Evolutionary conservation across 2,329 filamentous ascomycete species (phyloP).

Genomic region (Microdochium bolleyi): DNA sequence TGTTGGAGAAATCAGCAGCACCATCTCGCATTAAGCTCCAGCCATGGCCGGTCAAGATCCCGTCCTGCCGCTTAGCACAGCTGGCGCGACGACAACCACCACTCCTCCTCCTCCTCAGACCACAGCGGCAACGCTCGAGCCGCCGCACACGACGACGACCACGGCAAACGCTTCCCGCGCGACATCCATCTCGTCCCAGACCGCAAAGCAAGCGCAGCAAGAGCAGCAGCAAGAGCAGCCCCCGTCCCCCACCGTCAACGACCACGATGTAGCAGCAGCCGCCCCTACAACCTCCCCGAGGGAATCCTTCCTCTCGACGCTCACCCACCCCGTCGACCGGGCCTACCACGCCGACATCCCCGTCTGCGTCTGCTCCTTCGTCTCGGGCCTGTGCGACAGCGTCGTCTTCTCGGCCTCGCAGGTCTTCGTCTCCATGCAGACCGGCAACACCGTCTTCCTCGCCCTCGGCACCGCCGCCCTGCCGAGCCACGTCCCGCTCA

Average conservation of each 20-base stretch:
- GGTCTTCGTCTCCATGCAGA: constrained; percentile 33
- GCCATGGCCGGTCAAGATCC: not conserved
- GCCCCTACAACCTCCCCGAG: not conserved
- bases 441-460: constrained; percentile 56
- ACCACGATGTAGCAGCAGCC: not conserved
- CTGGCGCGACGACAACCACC: not conserved
- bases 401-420: constrained; percentile 29
- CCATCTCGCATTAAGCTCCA: no score
- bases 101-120: no score
- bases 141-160: not conserved
- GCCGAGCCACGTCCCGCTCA: constrained; percentile 38
- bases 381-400: constrained; percentile 30
- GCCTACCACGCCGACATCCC: constrained; percentile 20
- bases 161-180: not conserved
- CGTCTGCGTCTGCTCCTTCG: constrained; percentile 28
- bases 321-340: constrained; percentile 3
- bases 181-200: not conserved
- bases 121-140: not conserved
- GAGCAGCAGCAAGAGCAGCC: not conserved
- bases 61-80: not conserved
- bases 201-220: not conserved
- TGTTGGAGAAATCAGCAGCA: no score
- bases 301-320: not conserved
- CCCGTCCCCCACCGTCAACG: not conserved
- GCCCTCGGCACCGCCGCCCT: constrained; percentile 48